These are phyloP conservation scores for Colletotrichum cereale DNA, from an alignment of 2,329 filamentous ascomycete genomes.

Conservation along the genomic window DNA sequence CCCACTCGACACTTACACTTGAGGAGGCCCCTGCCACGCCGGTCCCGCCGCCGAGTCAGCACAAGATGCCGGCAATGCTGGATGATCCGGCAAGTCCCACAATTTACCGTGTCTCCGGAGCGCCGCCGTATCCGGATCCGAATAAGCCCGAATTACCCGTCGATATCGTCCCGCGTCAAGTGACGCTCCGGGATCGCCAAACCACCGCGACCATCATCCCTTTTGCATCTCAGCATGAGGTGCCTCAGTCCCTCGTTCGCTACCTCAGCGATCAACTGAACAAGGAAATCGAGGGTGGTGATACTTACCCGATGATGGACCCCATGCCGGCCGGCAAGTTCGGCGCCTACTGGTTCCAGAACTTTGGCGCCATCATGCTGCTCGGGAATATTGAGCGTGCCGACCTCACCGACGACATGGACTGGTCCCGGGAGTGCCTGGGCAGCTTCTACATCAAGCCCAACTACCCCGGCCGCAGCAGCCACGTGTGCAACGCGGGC, in stretches of 20 bases:
- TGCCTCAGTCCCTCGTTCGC: slow-evolving; percentile 79
- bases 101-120: slow-evolving; percentile 77
- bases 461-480: slow-evolving; percentile 91
- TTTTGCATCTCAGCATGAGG: slow-evolving; percentile 80
- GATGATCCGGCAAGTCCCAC: slow-evolving; percentile 80
- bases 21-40: slow-evolving; percentile 20
- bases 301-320: slow-evolving; percentile 91
- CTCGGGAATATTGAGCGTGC: slow-evolving; percentile 78
- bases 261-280: slow-evolving; percentile 89
- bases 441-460: slow-evolving; percentile 96
- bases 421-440: slow-evolving; percentile 85
- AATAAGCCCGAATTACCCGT: slow-evolving; percentile 73
- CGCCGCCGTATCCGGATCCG: slow-evolving; percentile 73
- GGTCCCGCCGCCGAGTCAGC: slow-evolving; percentile 17
- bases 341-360: slow-evolving; percentile 89
- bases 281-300: slow-evolving; percentile 90
- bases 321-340: slow-evolving; percentile 81
- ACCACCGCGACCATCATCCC: slow-evolving; percentile 88
- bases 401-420: slow-evolving; percentile 69
- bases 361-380: slow-evolving; percentile 90
- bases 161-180: slow-evolving; percentile 79
- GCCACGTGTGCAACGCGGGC: slow-evolving; percentile 89
- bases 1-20: background rate
- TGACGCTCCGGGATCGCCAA: slow-evolving; percentile 85
- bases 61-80: slow-evolving; percentile 80